These are phyloP conservation scores for Phytophthora sojae DNA, from an alignment of 352 stramenopile genomes.

Conservation along the genomic window DNA sequence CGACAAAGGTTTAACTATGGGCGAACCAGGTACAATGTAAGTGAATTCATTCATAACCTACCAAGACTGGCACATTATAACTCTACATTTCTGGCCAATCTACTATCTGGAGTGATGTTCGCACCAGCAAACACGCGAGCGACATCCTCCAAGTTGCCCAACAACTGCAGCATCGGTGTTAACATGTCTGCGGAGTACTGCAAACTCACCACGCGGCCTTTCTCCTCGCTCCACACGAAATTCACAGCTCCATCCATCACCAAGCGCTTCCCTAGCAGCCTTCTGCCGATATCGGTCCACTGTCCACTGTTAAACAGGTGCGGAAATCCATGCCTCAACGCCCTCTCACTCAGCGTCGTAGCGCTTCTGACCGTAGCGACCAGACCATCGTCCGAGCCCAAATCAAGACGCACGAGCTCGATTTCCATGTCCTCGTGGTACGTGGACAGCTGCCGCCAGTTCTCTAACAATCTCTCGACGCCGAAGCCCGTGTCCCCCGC, in stretches of 20 bases:
- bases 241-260: constrained; percentile 1
- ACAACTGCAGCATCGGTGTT: constrained; percentile 1
- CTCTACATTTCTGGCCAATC: too few relatives aligned
- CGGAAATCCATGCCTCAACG: neutral
- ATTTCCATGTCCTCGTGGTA: constrained; percentile 16
- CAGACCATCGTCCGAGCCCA: neutral
- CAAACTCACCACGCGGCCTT: neutral
- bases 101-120: neutral
- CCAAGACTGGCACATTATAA: too few relatives aligned
- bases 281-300: neutral
- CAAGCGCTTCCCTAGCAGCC: neutral
- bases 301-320: constrained; percentile 4
- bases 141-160: constrained; percentile 6
- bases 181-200: constrained; percentile 8
- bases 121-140: constrained; percentile 4
- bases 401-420: constrained; percentile 17
- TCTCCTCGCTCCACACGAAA: constrained; percentile 1
- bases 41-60: too few relatives aligned
- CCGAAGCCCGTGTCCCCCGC: constrained; percentile 3
- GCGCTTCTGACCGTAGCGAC: constrained; percentile 8
- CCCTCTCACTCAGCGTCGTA: constrained; percentile 17
- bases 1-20: too few relatives aligned
- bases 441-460: constrained; percentile 10
- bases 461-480: constrained; percentile 12
- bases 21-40: too few relatives aligned